Evolutionary conservation across 108 stramenopile genomes (phyloP), one percentile per base, ranked within the genome.

Genomic region (Cyclostephanos tholiformis): DNA sequence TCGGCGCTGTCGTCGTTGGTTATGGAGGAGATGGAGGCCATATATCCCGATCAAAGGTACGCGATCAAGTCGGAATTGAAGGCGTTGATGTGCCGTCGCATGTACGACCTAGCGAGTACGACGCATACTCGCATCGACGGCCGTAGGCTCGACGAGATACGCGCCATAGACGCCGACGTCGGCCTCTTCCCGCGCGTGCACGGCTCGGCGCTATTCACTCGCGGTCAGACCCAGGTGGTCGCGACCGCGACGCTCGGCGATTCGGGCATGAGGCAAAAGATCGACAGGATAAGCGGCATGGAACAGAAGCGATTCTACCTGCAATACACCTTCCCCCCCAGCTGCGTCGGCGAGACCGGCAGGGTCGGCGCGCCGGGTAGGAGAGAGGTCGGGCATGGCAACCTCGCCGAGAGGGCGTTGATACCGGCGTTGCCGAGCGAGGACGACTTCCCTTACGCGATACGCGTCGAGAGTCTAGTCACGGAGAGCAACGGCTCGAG

Each of bases 291-390:
- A 60, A 92, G 93, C 65, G 95, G 95, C 6, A 75, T 71, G 69
- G 85, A 85, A 46, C 78, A 87, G 61, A 96, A 96, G 69, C 72
- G 92, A 35, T 98, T 98, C 61, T 98, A 98, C 72, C 73, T 98
- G 71, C 97, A 98, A 79, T 98, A 98, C 61, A 82, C 90, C 22
- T 98, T 98, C 71, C 97, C 96, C 41, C 97, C 97, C 11, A 91
- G 89, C 75, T 94, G 91, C 67, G 96, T 97, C 7, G 97, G 96
- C 23, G 96, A 97, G 77, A 95, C 96, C 29, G 97, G 96, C 23
- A 76, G 91, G 69, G 82, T 84, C 2, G 96, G 96, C 6, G 92
- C 91, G 13, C 94, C 95, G 6, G 95, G 95, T 49, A 79, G 94
- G 32, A 87, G 97, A 63, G 95, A 95, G 83, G 82, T 97, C 43